phyloP scores from a whole-genome alignment of 108 stramenopile species.

The Epipyxis sp. region DNA sequence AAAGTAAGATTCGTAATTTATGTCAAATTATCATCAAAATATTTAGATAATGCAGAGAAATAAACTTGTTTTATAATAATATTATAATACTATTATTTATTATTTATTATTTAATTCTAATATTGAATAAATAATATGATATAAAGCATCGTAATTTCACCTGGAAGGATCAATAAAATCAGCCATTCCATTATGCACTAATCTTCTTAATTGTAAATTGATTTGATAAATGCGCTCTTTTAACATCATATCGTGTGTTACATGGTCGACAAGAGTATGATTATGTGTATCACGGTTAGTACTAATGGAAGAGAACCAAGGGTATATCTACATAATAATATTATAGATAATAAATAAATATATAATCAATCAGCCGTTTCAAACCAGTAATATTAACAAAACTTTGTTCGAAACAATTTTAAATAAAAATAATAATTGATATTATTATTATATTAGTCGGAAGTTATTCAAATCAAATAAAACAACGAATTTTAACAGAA shows the following conservation, averaged over 20 bases:
- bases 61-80: no score
- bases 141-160: no score
- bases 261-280: not conserved
- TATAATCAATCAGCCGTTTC: not conserved
- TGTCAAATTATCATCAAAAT: not conserved
- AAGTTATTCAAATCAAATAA: no score
- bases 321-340: not conserved
- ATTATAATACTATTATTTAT: no score
- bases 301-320: not conserved
- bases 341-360: not conserved
- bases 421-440: no score
- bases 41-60: not conserved
- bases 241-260: not conserved
- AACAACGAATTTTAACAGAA: no score
- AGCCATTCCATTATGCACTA: not conserved
- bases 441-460: no score
- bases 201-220: not conserved
- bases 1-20: no score
- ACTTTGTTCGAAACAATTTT: no score
- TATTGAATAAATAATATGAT: no score
- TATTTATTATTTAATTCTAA: no score
- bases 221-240: not conserved
- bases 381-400: no score
- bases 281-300: not conserved
- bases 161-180: slow-evolving; percentile 17